Conservation (phyloP, 208 protist species). For the Tritrichomonas musculus region DNA sequence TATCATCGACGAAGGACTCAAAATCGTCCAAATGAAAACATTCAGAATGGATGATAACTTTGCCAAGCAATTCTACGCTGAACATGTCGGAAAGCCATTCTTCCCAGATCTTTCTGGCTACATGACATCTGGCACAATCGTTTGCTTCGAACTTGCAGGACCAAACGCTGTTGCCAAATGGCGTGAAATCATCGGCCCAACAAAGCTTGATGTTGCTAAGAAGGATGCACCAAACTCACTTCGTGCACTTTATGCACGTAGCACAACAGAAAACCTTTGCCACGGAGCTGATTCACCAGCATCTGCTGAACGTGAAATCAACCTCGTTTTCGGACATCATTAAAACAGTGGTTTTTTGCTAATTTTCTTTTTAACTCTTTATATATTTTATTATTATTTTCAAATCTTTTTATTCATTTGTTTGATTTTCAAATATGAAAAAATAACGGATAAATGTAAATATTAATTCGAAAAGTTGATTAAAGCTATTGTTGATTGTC, state of each 20-base stretch:
- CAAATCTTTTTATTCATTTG: too few species aligned
- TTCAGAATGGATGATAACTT: not conserved
- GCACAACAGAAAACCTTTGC: not conserved
- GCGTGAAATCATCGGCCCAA: not conserved
- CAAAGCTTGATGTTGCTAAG: not conserved
- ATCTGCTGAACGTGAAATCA: slow-evolving; percentile 21
- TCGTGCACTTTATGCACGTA: not conserved
- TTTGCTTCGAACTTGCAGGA: not conserved
- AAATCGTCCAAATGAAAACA: not conserved
- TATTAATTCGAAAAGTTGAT: too few species aligned
- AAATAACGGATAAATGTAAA: too few species aligned
- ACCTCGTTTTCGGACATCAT: not conserved
- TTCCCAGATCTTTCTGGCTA: not conserved
- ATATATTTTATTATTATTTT: too few species aligned
- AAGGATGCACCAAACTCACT: slow-evolving; percentile 26
- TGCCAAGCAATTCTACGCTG: not conserved
- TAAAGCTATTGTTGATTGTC: too few species aligned
- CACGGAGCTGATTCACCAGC: not conserved
- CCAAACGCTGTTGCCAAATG: not conserved
- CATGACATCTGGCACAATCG: slow-evolving; percentile 11
- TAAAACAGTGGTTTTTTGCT: not conserved
- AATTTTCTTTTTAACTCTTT: too few species aligned
- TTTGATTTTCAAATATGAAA: too few species aligned
- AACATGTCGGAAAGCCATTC: not conserved
- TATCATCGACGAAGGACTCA: not conserved